These are phyloP conservation scores for Venturia asperata DNA, from an alignment of 2,329 filamentous ascomycete genomes.

Conservation along the genomic window DNA sequence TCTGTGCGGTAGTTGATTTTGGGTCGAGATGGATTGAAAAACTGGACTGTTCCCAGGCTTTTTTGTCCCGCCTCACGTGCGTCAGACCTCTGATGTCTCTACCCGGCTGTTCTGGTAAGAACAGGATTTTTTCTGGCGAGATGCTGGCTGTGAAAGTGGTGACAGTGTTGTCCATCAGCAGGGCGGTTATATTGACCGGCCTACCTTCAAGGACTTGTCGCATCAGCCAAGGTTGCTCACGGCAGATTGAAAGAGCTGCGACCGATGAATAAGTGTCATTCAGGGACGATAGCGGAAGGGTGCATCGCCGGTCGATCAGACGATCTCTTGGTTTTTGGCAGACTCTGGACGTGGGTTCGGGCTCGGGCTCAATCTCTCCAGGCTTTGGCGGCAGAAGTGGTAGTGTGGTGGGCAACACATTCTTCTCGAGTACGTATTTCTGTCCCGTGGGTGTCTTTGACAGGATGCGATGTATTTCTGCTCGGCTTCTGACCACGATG, in stretches of 20 bases:
- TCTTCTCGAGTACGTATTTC: constrained; percentile 12
- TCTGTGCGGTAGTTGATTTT: not conserved
- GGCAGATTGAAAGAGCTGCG: constrained; percentile 3
- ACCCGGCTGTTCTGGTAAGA: not conserved
- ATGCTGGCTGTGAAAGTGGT: constrained; percentile 1
- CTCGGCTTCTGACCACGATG: not conserved
- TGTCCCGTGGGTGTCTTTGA: not conserved
- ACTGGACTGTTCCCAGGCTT: not conserved
- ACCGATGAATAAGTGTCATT: constrained; percentile 12
- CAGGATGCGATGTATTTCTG: constrained; percentile 5
- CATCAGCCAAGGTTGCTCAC: constrained; percentile 14
- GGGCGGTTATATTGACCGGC: not conserved
- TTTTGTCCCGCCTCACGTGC: not conserved
- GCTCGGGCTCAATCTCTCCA: not conserved
- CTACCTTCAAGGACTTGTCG: constrained; percentile 6
- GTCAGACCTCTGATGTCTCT: no score
- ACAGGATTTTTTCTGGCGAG: not conserved
- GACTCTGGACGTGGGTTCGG: not conserved
- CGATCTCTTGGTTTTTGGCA: not conserved
- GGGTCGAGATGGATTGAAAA: not conserved
- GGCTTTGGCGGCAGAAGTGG: not conserved
- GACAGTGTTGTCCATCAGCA: constrained; percentile 1
- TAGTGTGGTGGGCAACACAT: not conserved
- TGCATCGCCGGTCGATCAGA: not conserved
- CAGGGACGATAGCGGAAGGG: not conserved